phyloP scores from a whole-genome alignment of 1,284 basidiomycete genomes.

The Sphaerobolus stellatus region DNA sequence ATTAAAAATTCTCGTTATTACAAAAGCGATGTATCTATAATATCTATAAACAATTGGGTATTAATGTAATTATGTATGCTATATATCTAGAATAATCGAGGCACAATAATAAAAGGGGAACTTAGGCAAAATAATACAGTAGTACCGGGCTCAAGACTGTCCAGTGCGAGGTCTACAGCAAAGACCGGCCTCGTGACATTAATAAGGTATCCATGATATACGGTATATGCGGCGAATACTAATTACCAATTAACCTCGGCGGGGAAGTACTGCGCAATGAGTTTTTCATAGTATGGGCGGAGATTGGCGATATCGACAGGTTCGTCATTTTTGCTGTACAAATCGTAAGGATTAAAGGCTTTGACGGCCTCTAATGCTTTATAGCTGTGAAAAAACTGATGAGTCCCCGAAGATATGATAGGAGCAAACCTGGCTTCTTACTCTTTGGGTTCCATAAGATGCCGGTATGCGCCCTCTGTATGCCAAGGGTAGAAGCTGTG shows the following conservation, averaged over 20 bases:
- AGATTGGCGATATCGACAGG: conserved; percentile 63
- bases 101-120: too few relatives aligned
- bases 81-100: too few relatives aligned
- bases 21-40: too few relatives aligned
- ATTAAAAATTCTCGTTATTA: too few relatives aligned
- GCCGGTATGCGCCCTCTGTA: conserved; percentile 76
- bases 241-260: conserved; percentile 71
- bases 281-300: conserved; percentile 76
- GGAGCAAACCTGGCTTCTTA: conserved; percentile 1
- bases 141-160: not conserved
- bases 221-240: too few relatives aligned
- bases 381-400: conserved; percentile 37
- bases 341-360: conserved; percentile 87
- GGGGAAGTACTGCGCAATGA: conserved; percentile 87
- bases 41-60: too few relatives aligned
- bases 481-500: conserved; percentile 98
- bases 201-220: too few relatives aligned
- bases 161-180: not conserved
- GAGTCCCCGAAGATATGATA: not conserved
- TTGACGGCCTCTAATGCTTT: conserved; percentile 64
- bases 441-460: conserved; percentile 67
- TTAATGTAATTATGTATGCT: too few relatives aligned
- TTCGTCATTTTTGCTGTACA: conserved; percentile 86
- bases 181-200: too few relatives aligned
- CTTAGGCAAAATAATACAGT: too few relatives aligned